phyloP scores from a whole-genome alignment of 306 rosid species.

The Lathyrus aphaca region DNA sequence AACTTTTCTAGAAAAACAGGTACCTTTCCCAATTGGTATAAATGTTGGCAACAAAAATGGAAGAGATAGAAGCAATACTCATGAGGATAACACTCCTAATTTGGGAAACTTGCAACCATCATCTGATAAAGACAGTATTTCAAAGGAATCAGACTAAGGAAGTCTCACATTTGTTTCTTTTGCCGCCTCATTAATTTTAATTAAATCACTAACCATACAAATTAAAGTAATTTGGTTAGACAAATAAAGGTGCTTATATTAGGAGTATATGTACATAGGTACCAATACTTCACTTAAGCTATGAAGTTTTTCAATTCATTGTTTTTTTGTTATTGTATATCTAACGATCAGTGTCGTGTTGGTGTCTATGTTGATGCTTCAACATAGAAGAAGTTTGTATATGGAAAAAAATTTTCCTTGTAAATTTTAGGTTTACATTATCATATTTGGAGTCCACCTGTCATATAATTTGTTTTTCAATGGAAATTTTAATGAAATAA shows the following conservation, averaged over 20 bases:
- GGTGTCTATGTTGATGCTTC: neutral
- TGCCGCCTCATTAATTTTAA: conserved; percentile 13
- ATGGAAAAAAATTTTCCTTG: neutral
- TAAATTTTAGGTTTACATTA: conserved; percentile 24
- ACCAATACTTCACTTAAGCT: conserved; percentile 33
- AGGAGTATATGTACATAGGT: conserved; percentile 4
- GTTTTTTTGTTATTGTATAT: conserved; percentile 25
- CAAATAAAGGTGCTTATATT: conserved; percentile 3
- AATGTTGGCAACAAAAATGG: conserved; percentile 55
- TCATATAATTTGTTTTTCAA: neutral
- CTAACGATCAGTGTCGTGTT: neutral
- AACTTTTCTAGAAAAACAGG: conserved; percentile 49
- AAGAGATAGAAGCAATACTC: conserved; percentile 37
- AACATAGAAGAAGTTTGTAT: conserved; percentile 30
- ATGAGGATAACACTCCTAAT: conserved; percentile 12
- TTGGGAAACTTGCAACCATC: no score
- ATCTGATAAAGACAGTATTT: neutral
- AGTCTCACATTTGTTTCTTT: conserved; percentile 23
- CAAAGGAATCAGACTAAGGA: conserved; percentile 27
- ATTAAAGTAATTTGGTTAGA: conserved; percentile 20
- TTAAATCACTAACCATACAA: conserved; percentile 10
- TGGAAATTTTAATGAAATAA: conserved; percentile 34
- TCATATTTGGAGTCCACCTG: neutral
- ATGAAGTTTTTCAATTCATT: conserved; percentile 33
- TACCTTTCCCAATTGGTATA: conserved; percentile 69